Conservation (phyloP, 495 filamentous ascomycete species). For the Trichocladium uniseriatum region DNA sequence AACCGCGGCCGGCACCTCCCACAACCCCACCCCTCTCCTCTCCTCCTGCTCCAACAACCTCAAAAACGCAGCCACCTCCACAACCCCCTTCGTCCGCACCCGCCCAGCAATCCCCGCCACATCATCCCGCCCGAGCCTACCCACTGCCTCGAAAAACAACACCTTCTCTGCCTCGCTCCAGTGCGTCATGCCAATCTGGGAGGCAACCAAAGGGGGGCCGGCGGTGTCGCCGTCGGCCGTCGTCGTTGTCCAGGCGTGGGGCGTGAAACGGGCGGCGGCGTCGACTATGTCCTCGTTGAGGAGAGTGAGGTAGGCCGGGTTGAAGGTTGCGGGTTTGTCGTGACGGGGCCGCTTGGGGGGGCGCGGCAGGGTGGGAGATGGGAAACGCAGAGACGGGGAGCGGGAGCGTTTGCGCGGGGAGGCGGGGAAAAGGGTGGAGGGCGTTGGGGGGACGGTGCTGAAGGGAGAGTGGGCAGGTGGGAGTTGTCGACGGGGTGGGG, state of each 20-base stretch:
- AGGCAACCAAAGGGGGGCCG: slow-evolving; percentile 16
- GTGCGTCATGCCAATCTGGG: slow-evolving; percentile 54
- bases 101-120: slow-evolving; percentile 49
- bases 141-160: slow-evolving; percentile 54
- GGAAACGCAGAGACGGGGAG: background rate
- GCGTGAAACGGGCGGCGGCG: slow-evolving; percentile 23
- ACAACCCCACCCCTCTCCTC: slow-evolving; percentile 5
- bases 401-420: slow-evolving; percentile 10
- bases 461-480: background rate
- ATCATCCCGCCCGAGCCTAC: slow-evolving; percentile 52
- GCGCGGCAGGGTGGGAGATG: background rate
- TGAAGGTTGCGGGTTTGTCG: slow-evolving; percentile 31
- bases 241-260: slow-evolving; percentile 7
- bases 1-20: slow-evolving; percentile 58
- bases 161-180: slow-evolving; percentile 68
- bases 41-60: slow-evolving; percentile 38
- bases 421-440: background rate
- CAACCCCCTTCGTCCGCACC: slow-evolving; percentile 60
- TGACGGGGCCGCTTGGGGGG: slow-evolving; percentile 15
- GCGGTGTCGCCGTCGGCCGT: slow-evolving; percentile 10
- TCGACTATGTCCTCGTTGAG: slow-evolving; percentile 48
- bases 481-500: background rate
- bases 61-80: slow-evolving; percentile 66
- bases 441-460: slow-evolving; percentile 9
- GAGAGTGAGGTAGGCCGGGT: slow-evolving; percentile 47